Evolutionary conservation across 2,329 filamentous ascomycete genomes (phyloP).

Genomic region (Sclerotinia nivalis): DNA sequence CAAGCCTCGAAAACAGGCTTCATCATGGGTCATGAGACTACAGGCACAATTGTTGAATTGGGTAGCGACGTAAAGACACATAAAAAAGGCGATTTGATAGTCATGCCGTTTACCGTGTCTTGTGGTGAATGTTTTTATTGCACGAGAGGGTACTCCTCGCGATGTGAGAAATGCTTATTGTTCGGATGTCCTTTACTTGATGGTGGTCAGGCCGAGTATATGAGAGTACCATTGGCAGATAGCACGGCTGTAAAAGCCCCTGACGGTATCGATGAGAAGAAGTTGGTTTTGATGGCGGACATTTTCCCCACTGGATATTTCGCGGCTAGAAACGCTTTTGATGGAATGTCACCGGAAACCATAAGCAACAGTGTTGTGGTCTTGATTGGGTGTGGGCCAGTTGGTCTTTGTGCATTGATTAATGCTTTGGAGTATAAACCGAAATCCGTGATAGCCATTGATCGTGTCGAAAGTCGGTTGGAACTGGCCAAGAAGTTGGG

Average conservation of each 20-base stretch:
- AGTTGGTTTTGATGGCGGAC: constrained; percentile 85
- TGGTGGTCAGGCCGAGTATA: constrained; percentile 80
- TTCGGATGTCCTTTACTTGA: constrained; percentile 72
- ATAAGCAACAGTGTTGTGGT: constrained; percentile 70
- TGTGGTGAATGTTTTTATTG: constrained; percentile 85
- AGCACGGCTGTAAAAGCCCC: constrained; percentile 77
- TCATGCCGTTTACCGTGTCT: constrained; percentile 80
- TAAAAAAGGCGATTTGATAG: constrained; percentile 72
- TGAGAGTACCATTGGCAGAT: constrained; percentile 79
- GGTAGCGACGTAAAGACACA: constrained; percentile 70
- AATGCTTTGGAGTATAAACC: constrained; percentile 75
- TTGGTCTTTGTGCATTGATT: constrained; percentile 81
- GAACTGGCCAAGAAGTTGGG: constrained; percentile 72
- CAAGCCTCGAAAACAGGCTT: constrained; percentile 65
- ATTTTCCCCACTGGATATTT: constrained; percentile 90
- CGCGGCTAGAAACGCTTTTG: constrained; percentile 76
- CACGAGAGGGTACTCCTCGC: constrained; percentile 70
- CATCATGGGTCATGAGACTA: constrained; percentile 81
- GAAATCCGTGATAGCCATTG: constrained; percentile 74
- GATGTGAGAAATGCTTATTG: constrained; percentile 69
- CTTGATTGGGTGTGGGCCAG: constrained; percentile 80
- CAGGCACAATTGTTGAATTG: constrained; percentile 68
- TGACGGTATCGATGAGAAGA: constrained; percentile 68
- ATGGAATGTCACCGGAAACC: constrained; percentile 55
- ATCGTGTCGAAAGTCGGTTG: constrained; percentile 73